Evolutionary conservation across 495 filamentous ascomycete species (phyloP).

Genomic region (Barbatosphaeria neglecta): DNA sequence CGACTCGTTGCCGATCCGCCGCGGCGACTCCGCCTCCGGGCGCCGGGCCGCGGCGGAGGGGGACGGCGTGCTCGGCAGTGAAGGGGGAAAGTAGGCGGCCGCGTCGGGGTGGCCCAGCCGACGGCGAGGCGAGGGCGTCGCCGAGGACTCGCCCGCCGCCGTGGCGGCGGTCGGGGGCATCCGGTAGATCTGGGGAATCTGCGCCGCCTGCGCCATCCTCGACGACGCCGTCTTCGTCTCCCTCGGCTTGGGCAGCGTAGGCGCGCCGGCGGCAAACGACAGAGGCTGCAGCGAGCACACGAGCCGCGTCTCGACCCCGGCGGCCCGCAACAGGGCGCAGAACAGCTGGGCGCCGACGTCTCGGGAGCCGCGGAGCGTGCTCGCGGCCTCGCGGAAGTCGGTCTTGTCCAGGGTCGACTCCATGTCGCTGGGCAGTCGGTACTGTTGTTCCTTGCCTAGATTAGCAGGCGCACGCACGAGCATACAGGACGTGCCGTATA

Average conservation of each 20-base stretch:
- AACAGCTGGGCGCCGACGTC: conserved; percentile 87
- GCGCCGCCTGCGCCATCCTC: conserved; percentile 11
- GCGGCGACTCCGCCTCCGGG: conserved; percentile 23
- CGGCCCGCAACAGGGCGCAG: conserved; percentile 69
- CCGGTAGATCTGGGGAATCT: conserved; percentile 15
- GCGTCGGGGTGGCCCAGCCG: conserved; percentile 33
- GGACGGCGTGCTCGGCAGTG: conserved; percentile 7
- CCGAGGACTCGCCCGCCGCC: conserved; percentile 3
- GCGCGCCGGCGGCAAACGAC: conserved; percentile 50
- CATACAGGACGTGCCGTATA: no score
- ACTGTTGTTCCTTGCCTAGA: conserved; percentile 24
- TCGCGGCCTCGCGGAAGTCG: conserved; percentile 62
- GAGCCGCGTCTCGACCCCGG: conserved; percentile 70
- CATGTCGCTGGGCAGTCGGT: conserved; percentile 40
- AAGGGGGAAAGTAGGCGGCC: conserved; percentile 23
- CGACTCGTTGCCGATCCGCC: conserved; percentile 44
- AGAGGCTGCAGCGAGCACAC: conserved; percentile 87
- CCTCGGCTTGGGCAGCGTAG: conserved; percentile 34
- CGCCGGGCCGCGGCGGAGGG: conserved; percentile 9
- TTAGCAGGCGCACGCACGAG: conserved; percentile 13
- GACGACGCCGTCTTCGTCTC: conserved; percentile 17
- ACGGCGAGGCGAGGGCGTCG: conserved; percentile 14
- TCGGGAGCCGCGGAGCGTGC: conserved; percentile 58
- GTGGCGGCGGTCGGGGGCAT: conserved; percentile 15
- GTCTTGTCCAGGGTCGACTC: conserved; percentile 43